These are phyloP conservation scores for Potentilla sterilis DNA, from an alignment of 306 rosid genomes.

Conservation along the genomic window DNA sequence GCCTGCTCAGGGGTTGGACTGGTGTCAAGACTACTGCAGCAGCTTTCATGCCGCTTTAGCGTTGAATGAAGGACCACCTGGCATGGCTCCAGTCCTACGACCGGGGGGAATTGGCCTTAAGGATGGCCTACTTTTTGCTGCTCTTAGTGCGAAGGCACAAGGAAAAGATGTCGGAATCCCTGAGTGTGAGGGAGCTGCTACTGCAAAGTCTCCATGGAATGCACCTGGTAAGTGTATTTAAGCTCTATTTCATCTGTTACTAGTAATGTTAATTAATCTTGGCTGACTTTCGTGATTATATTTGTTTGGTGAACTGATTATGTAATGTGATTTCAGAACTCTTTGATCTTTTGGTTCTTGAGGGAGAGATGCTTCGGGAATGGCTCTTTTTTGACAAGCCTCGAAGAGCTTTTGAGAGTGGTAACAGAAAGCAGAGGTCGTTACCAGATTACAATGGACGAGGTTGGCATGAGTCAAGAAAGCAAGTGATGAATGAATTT, in stretches of 20 bases:
- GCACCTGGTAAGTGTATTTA: slow-evolving; percentile 72
- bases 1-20: slow-evolving; percentile 87
- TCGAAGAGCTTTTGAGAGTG: slow-evolving; percentile 96
- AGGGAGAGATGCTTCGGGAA: slow-evolving; percentile 88
- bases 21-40: slow-evolving; percentile 95
- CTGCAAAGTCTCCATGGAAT: slow-evolving; percentile 98
- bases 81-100: slow-evolving; percentile 90
- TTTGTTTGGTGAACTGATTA: slow-evolving; percentile 10
- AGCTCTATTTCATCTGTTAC: slow-evolving; percentile 14
- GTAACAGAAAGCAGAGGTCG: slow-evolving; percentile 97
- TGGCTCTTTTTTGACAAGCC: slow-evolving; percentile 99
- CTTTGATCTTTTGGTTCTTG: slow-evolving; percentile 85
- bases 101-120: slow-evolving; percentile 96
- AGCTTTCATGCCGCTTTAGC: slow-evolving; percentile 90
- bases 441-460: slow-evolving; percentile 95
- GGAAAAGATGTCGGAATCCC: slow-evolving; percentile 97
- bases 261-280: not conserved
- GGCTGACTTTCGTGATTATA: not conserved
- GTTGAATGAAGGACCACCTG: slow-evolving; percentile 96
- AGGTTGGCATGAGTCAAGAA: slow-evolving; percentile 99
- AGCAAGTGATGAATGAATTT: slow-evolving; percentile 93
- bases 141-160: slow-evolving; percentile 84
- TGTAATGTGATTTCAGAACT: slow-evolving; percentile 58
- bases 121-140: slow-evolving; percentile 83
- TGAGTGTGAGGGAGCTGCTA: slow-evolving; percentile 98